Percentiles rank a stretch among this genome's conserved stretches.
phyloP scores from a whole-genome alignment of 768 basidiomycete genomes.

The Xerocomus spinulosus region DNA sequence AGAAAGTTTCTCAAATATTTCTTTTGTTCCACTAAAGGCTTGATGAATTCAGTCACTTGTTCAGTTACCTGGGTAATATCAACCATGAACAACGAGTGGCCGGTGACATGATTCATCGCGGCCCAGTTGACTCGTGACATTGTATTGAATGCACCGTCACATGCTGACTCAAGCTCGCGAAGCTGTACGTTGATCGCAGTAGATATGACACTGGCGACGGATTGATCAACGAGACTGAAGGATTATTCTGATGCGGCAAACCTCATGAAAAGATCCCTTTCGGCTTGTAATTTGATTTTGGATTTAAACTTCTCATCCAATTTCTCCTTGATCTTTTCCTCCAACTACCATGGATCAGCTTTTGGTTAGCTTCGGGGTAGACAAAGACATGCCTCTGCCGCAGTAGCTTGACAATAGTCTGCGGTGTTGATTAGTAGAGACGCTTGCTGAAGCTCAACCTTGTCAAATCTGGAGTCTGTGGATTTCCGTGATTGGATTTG shows the following conservation, averaged over 20 bases:
- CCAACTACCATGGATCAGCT: conserved; percentile 52
- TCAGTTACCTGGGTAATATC: conserved; percentile 75
- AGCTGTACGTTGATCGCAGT: conserved; percentile 75
- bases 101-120: conserved; percentile 75
- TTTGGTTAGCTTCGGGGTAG: neutral
- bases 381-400: conserved; percentile 58
- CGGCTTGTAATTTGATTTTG: conserved; percentile 75
- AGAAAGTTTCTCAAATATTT: conserved; percentile 90
- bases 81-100: conserved; percentile 74
- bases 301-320: conserved; percentile 73
- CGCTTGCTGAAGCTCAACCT: conserved; percentile 70
- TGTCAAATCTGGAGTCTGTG: conserved; percentile 72
- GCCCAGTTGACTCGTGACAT: conserved; percentile 81
- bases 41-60: conserved; percentile 70
- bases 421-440: conserved; percentile 95
- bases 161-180: conserved; percentile 79
- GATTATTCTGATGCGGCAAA: conserved; percentile 30
- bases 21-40: conserved; percentile 86
- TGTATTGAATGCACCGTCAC: conserved; percentile 71
- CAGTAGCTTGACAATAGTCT: conserved; percentile 93
- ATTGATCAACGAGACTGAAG: neutral
- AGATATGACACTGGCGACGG: conserved; percentile 65
- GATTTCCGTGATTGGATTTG: conserved; percentile 56
- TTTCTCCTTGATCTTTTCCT: conserved; percentile 85
- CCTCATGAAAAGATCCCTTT: conserved; percentile 89